Conservation (phyloP, 768 basidiomycete species). For the Omphalotus guepiniiformis region DNA sequence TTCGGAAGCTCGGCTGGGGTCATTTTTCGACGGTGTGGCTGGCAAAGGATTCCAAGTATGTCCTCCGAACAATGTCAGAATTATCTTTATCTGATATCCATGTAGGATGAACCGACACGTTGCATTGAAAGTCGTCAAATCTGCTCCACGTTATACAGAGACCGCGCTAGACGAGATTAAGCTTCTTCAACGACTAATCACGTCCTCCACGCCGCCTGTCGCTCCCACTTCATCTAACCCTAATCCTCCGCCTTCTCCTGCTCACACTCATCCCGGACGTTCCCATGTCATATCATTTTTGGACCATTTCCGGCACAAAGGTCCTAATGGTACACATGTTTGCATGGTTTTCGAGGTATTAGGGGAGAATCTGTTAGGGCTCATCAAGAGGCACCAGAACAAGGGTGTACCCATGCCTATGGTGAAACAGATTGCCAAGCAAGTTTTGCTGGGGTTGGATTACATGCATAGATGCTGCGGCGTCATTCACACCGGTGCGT, state of each 20-base stretch:
- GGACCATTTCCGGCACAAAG: slow-evolving; percentile 95
- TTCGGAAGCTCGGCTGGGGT: slow-evolving; percentile 94
- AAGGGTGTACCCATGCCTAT: slow-evolving; percentile 93
- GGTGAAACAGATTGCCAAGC: slow-evolving; percentile 95
- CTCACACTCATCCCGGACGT: slow-evolving; percentile 79
- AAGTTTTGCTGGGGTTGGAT: slow-evolving; percentile 88
- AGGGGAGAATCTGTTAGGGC: slow-evolving; percentile 91
- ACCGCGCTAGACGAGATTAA: slow-evolving; percentile 99
- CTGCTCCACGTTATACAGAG: slow-evolving; percentile 94
- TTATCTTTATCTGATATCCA: slow-evolving; percentile 15
- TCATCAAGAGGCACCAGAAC: slow-evolving; percentile 98
- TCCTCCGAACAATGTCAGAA: slow-evolving; percentile 10
- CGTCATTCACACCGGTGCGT: slow-evolving; percentile 88
- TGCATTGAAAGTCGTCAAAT: slow-evolving; percentile 98
- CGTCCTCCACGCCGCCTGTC: slow-evolving; percentile 61
- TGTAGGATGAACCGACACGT: slow-evolving; percentile 91
- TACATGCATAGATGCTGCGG: slow-evolving; percentile 98
- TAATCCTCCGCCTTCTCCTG: slow-evolving; percentile 46
- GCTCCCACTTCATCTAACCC: slow-evolving; percentile 45
- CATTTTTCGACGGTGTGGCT: slow-evolving; percentile 96
- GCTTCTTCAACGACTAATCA: slow-evolving; percentile 91
- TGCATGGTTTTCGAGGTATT: slow-evolving; percentile 99
- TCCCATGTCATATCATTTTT: slow-evolving; percentile 96
- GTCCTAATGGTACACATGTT: slow-evolving; percentile 94
- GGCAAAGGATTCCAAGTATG: slow-evolving; percentile 76